Conservation (phyloP, 139 green algal genomes). For the Deuterostichococcus epilithicus region DNA sequence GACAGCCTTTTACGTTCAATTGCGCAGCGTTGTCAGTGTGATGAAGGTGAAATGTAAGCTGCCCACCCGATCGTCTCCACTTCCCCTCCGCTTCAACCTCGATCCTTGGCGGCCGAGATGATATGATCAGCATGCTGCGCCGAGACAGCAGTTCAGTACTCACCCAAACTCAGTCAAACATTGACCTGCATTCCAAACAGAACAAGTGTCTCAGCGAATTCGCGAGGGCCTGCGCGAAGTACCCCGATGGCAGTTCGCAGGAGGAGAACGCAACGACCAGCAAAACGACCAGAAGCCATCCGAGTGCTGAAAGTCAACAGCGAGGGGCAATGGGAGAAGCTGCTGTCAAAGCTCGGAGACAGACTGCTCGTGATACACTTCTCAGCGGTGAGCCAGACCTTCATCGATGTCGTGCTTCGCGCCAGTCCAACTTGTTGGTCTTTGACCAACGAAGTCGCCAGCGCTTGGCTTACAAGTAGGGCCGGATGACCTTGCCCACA, state of each 20-base stretch:
- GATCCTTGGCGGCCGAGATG: background rate
- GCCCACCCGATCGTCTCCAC: background rate
- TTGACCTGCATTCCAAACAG: background rate
- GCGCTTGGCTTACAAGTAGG: background rate
- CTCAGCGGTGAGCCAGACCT: constrained; percentile 3
- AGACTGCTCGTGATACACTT: constrained; percentile 6
- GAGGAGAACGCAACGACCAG: background rate
- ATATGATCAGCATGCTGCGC: background rate
- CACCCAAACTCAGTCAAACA: background rate
- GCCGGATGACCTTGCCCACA: background rate
- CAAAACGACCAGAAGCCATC: background rate
- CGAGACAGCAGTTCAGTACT: background rate
- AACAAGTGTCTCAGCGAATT: background rate
- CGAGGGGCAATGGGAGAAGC: constrained; percentile 5
- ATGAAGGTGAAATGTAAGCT: background rate
- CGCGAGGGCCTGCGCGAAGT: background rate
- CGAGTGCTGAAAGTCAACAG: background rate
- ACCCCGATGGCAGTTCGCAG: background rate
- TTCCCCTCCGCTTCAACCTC: background rate
- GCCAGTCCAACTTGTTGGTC: no score
- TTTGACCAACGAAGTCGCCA: background rate
- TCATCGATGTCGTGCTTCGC: no score
- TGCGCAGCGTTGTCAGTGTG: background rate
- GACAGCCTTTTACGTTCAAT: background rate
- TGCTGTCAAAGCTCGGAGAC: constrained; percentile 3